These are phyloP conservation scores for Cyberlindnera americana DNA, from an alignment of 805 yeast genomes.

Conservation along the genomic window DNA sequence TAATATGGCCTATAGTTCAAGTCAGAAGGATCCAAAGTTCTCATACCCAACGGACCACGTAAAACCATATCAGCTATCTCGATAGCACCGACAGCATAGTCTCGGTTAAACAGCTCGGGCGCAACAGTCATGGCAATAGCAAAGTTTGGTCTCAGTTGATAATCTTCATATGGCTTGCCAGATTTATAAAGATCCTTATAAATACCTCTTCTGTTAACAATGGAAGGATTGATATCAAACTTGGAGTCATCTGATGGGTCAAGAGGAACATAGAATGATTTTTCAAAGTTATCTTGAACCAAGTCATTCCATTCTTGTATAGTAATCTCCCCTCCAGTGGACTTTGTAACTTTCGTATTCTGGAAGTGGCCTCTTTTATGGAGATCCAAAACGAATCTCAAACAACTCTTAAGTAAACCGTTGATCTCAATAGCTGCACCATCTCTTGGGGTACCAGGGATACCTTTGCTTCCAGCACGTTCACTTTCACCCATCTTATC, in stretches of 20 bases:
- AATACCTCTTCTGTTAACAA: constrained; percentile 88
- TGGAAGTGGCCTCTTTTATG: constrained; percentile 52
- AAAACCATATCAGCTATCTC: constrained; percentile 66
- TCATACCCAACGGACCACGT: constrained; percentile 89
- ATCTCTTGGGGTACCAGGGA: constrained; percentile 96
- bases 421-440: constrained; percentile 94
- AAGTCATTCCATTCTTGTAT: constrained; percentile 71
- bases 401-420: constrained; percentile 79
- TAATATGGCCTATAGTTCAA: constrained; percentile 90
- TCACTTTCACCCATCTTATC: constrained; percentile 98
- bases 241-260: constrained; percentile 56
- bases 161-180: constrained; percentile 89
- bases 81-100: constrained; percentile 61
- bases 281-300: constrained; percentile 72
- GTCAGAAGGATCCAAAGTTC: constrained; percentile 90
- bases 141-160: constrained; percentile 89
- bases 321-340: constrained; percentile 53
- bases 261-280: constrained; percentile 70
- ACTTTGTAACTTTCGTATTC: constrained; percentile 51
- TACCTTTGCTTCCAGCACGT: constrained; percentile 79
- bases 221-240: constrained; percentile 55
- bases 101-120: constrained; percentile 76
- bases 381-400: constrained; percentile 73
- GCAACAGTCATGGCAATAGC: constrained; percentile 93
- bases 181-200: constrained; percentile 82